A percentile compares a stretch with the other conserved stretches of the same genome.
Conservation (phyloP, 2,329 filamentous ascomycete genomes). For the Sodiomyces alkalinus region DNA sequence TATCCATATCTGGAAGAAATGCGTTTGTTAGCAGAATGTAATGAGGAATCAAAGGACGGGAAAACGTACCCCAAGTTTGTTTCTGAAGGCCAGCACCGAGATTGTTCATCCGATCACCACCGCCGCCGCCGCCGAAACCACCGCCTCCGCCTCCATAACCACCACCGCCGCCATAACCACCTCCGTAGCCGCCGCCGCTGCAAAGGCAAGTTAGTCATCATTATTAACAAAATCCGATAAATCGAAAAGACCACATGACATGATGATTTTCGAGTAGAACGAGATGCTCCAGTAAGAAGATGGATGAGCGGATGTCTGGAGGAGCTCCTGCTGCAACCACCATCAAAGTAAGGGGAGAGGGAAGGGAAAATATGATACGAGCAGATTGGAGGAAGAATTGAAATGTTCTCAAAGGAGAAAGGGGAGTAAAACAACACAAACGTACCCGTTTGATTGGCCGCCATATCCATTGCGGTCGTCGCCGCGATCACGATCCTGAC, state of each 20-base stretch:
- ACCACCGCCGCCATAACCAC: constrained; percentile 22
- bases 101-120: constrained; percentile 87
- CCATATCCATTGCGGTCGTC: constrained; percentile 34
- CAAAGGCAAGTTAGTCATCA: constrained; percentile 19
- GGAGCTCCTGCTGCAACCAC: too few relatives aligned
- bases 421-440: constrained; percentile 16
- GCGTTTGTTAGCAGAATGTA: constrained; percentile 11
- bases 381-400: too few relatives aligned
- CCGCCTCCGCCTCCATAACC: constrained; percentile 21
- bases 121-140: constrained; percentile 37
- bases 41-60: constrained; percentile 11
- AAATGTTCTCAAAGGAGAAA: too few relatives aligned
- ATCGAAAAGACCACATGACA: too few relatives aligned
- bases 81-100: constrained; percentile 78
- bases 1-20: constrained; percentile 44
- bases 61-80: constrained; percentile 68
- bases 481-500: constrained; percentile 17
- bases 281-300: too few relatives aligned
- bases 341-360: constrained; percentile 3
- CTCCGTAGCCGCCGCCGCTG: constrained; percentile 34
- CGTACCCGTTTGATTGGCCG: constrained; percentile 27
- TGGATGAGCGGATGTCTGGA: too few relatives aligned
- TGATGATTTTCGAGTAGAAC: too few relatives aligned
- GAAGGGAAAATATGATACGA: too few relatives aligned
- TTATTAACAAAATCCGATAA: constrained; percentile 3